phyloP scores from a whole-genome alignment of 2,329 filamentous ascomycete species.

The Ophiostoma ulmi region DNA sequence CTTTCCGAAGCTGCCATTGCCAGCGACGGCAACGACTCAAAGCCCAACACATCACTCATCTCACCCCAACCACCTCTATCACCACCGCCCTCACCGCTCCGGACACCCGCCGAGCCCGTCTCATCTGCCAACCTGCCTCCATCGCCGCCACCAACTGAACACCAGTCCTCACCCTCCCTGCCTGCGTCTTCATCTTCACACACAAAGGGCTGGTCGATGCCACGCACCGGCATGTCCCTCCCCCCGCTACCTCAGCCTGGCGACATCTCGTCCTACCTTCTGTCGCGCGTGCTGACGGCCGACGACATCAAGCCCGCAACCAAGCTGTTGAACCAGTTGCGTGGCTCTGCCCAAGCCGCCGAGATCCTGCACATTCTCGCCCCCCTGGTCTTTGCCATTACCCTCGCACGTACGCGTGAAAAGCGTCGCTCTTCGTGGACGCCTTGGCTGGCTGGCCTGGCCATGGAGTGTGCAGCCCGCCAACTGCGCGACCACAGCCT shows the following conservation, averaged over 20 bases:
- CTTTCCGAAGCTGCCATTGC: background rate
- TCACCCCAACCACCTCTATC: conserved; percentile 25
- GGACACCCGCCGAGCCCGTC: conserved; percentile 2
- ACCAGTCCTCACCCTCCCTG: conserved; percentile 29
- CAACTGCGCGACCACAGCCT: conserved; percentile 72
- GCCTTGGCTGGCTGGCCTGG: conserved; percentile 83
- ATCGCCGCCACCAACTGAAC: conserved; percentile 27
- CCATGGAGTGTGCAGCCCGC: conserved; percentile 81
- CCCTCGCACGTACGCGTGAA: conserved; percentile 55
- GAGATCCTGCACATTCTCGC: conserved; percentile 90
- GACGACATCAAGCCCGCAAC: conserved; percentile 94
- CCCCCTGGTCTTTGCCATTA: conserved; percentile 78
- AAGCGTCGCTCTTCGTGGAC: conserved; percentile 60
- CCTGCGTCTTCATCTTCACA: conserved; percentile 35
- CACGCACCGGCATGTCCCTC: conserved; percentile 80
- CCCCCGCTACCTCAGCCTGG: conserved; percentile 74
- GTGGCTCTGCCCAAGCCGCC: conserved; percentile 67
- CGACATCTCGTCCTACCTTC: conserved; percentile 81
- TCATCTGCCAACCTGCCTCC: conserved; percentile 14
- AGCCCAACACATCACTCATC: conserved; percentile 6
- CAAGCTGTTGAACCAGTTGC: conserved; percentile 75
- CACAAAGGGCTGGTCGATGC: conserved; percentile 77
- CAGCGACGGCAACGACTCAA: conserved; percentile 28
- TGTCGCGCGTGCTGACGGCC: conserved; percentile 84
- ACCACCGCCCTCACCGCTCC: conserved; percentile 26